Conservation (phyloP, 176 grass and related monocot genomes). For the Oryza australiensis region DNA sequence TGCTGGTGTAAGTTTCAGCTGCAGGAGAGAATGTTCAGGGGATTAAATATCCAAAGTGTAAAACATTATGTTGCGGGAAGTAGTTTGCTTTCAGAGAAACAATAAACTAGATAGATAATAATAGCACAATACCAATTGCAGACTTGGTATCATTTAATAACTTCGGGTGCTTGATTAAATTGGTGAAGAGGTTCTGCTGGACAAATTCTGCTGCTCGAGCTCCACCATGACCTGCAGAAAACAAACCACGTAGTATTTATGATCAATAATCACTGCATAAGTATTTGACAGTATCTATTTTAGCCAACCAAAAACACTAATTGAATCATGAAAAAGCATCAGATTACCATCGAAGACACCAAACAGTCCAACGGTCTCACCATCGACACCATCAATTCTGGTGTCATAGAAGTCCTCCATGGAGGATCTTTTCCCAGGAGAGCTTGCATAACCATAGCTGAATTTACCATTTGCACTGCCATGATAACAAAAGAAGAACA, state of each 20-base stretch:
- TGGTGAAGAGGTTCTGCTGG: constrained; percentile 82
- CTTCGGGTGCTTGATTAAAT: constrained; percentile 78
- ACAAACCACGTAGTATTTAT: not conserved
- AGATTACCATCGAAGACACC: constrained; percentile 82
- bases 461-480: constrained; percentile 81
- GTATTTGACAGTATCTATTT: no score
- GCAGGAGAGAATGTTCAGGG: not conserved
- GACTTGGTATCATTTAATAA: constrained; percentile 84
- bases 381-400: constrained; percentile 71
- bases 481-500: not conserved
- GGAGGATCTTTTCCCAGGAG: constrained; percentile 70
- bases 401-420: constrained; percentile 94
- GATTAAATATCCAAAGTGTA: constrained; percentile 1
- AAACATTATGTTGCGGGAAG: not conserved
- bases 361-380: constrained; percentile 76
- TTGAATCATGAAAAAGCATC: not conserved
- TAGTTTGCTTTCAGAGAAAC: not conserved
- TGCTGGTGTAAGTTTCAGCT: constrained; percentile 86
- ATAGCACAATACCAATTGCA: constrained; percentile 58
- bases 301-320: not conserved
- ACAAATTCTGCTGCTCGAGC: constrained; percentile 85
- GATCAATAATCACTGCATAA: not conserved
- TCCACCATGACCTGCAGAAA: constrained; percentile 75
- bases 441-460: constrained; percentile 82
- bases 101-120: not conserved